Base-by-base conservation (phyloP, 2,329 filamentous ascomycete genomes). In the Phaeosphaeria sp. region DNA sequence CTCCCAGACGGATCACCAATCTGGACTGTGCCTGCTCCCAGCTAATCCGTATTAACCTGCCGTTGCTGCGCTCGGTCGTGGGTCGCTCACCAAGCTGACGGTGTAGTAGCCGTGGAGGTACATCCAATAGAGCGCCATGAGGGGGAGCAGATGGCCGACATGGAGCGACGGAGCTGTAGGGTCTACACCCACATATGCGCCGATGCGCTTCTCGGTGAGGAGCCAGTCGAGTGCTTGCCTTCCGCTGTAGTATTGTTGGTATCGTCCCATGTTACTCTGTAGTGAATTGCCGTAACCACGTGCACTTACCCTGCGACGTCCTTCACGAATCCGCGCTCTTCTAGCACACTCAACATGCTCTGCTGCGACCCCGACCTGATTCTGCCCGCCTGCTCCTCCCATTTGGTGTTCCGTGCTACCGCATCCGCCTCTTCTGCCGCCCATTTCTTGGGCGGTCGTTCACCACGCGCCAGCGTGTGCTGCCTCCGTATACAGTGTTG, bases 51-150 rank as follows among this genome's bases (percentile, higher is more conserved):
- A 63, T 77, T 64, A 78, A 69, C 58, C 42, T 57, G 21, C 25
- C 46, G 59, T 56, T 51, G 55, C 40, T 42, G 48, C 21, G 11
- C 50, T 48, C 47, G 30, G 51, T 49, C 47, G 57, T 18, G 57
- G 51, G 51, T 57, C 60, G 56, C 81, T 77, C 57, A 82, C 79
- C 55, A 95, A 80, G 40, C 86, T 88, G 49, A 91, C 81, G 24
- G 89, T 83, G 30, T 85, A 81, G 74, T 89, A 89, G 22, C 92
- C 91, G 72, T 93, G 83, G 63, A 93, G 81, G 78, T 92, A 92
- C 81, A 93, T 85, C 89, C 91, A 94, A 79, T 92, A 93, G 22
- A 94, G 81, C 17, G 90, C 86, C 91, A 95, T 95, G 53, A 94
- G 82, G 21, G 92, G 90, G 15, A 95, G 81, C 6, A 96, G 82